These are phyloP conservation scores for Collariella sp. DNA, from an alignment of 495 filamentous ascomycete species.

Conservation along the genomic window DNA sequence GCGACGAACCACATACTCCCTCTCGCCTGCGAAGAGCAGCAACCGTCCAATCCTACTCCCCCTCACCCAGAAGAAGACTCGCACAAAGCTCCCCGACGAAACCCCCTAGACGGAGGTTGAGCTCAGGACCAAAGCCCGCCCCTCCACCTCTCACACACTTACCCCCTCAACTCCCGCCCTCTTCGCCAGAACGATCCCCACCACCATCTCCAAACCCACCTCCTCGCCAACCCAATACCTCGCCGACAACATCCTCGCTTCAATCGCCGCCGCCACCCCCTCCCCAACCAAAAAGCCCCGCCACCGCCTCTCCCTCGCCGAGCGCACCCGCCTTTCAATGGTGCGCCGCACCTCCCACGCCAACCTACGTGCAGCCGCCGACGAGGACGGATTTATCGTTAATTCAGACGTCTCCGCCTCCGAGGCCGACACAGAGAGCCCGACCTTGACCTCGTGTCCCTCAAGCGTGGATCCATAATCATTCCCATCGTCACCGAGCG, in stretches of 20 bases:
- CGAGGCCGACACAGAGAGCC: conserved; percentile 22
- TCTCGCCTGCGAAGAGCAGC: conserved; percentile 16
- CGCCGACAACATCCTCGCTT: conserved; percentile 48
- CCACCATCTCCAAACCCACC: conserved; percentile 11
- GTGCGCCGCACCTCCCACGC: conserved; percentile 33
- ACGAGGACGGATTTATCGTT: not conserved
- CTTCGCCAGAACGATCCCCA: not conserved
- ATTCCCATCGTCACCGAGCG: conserved; percentile 6
- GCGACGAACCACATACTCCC: conserved; percentile 5
- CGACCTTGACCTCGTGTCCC: conserved; percentile 18
- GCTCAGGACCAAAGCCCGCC: conserved; percentile 9
- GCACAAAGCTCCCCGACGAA: not conserved
- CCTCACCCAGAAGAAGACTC: not conserved
- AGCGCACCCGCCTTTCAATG: conserved; percentile 45
- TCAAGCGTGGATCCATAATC: conserved; percentile 19
- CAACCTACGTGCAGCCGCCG: conserved; percentile 7
- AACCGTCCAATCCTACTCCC: conserved; percentile 11
- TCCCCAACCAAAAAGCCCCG: conserved; percentile 46
- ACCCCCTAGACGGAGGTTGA: conserved; percentile 7
- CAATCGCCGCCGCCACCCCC: conserved; percentile 43
- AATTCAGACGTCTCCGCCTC: conserved; percentile 15
- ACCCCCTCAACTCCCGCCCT: not conserved
- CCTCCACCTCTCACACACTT: not conserved
- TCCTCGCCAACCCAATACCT: conserved; percentile 41
- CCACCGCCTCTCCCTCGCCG: conserved; percentile 46